Evolutionary conservation across 495 filamentous ascomycete species (phyloP).

Genomic region (Jackrogersella multiformis): DNA sequence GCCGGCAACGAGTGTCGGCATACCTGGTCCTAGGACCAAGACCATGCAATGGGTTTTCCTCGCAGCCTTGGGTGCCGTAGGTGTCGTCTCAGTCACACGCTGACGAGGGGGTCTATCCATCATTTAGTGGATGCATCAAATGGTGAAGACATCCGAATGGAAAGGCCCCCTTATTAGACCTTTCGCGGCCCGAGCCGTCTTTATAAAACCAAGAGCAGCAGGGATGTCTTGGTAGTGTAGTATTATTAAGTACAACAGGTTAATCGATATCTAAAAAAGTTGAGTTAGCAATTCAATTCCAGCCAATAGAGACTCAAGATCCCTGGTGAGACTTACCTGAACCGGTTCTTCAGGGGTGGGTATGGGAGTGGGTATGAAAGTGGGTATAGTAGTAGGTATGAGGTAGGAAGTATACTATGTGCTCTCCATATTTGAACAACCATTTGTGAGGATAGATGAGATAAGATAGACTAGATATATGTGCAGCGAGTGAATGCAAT

Average conservation of each 20-base stretch:
- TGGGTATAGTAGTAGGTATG: no score
- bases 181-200: no score
- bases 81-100: background rate
- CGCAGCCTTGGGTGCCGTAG: background rate
- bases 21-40: background rate
- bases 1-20: slow-evolving; percentile 12
- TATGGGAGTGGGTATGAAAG: no score
- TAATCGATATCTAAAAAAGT: no score
- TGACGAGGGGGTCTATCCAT: background rate
- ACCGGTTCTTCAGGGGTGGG: background rate
- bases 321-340: slow-evolving; percentile 14
- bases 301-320: slow-evolving; percentile 18
- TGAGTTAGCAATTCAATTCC: background rate
- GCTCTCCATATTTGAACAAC: background rate
- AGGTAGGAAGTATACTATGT: background rate
- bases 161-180: background rate
- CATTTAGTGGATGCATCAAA: no score
- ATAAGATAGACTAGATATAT: background rate
- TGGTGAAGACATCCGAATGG: no score
- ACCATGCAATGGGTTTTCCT: background rate
- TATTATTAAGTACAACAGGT: no score
- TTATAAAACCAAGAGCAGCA: no score
- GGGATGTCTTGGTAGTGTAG: no score
- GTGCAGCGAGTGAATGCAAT: slow-evolving; percentile 1
- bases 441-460: background rate